Base-by-base conservation (phyloP, 306 rosid genomes). In the Trifolium subterraneum region DNA sequence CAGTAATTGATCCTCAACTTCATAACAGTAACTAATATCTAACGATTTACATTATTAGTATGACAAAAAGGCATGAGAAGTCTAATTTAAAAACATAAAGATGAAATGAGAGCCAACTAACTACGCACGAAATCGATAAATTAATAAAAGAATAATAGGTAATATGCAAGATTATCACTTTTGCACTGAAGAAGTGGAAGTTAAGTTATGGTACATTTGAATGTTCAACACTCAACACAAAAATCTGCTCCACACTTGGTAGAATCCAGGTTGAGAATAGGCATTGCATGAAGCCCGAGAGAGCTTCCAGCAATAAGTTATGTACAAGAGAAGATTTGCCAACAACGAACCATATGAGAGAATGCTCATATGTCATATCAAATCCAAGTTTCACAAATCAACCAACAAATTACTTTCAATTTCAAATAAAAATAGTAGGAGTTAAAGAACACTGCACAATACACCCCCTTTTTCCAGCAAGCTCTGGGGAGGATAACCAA, bases 381-480 rank as follows among this genome's bases (percentile, higher is more conserved):
- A 48, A 78, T 76, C 78, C 85, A 78, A 65, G 85, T 68, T 83
- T 81, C 79, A 82, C 77, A 69, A 22, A 74, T 70, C 86, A 79
- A 79, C 84, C 83, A 78, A 72, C 61, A 74, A 88, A 84, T 72
- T 82, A 75, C 74, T 84, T 73, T 83, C 86, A 79, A 84, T 70
- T 79, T 80, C 82, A 71, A 71, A 63, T 73, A 66, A 66, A 84
- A 71, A 63, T 73, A 66, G 63, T 83, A 66, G 71, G 77, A 83
- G 80, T 48, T 36, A 83, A 88, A 76, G 78, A 85, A 80, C 85
- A 74, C 73, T 80, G 86, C 89, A 78, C 86, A 87, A 51, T 62
- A 69, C 79, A 79, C 84, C 83, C 75, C 75, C 41, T 15, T 71
- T 73, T 83, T 82, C 78, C 83, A 48, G 72, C 78, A 63, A 86